Base-by-base conservation (phyloP, 140 eudicot species). In the Cichorium intybus region DNA sequence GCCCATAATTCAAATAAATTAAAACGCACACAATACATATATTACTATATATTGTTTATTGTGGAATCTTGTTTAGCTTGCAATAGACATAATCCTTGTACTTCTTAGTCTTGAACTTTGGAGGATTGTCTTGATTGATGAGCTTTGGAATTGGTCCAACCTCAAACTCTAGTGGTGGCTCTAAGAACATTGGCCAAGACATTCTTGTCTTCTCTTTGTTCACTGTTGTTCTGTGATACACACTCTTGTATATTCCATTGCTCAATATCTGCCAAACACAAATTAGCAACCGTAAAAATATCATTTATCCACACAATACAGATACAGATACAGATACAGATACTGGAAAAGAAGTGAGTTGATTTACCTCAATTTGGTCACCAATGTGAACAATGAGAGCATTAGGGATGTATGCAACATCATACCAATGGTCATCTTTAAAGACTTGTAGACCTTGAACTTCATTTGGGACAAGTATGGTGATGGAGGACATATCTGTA, bases 11-110 rank as follows among this genome's bases (percentile, higher is more conserved):
- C 49, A 43, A 43, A 20, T 14, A 43, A 43, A 31, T 31, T 0
- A 31, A 31, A 39, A 2, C 16, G 1, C 20, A 43, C 14, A 43
- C 2, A 7, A 43, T 1, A 12, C 17, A 39, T 17, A 12, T 5
- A 11, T 6, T 3, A 2, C 12, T 15, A 43, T 43, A 14, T n/a
- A 23, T 62, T 52, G 17, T 48, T 67, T 48, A 81, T 47, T 81
- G 82, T 24, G 86, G 82, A 77, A 77, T 71, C 71, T 81, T 81
- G 71, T 81, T 81, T 43, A 81, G 71, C 77, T 81, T 81, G 74
- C 80, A 68, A 37, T 81, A 51, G 22, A 62, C 70, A 59, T 81
- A 81, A 43, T 81, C 77, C 49, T 55, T 70, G 58, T 4, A 81
- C 65, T 62, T 81, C 71, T 81, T 81, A 4, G 80, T 77, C 70